Evolutionary conservation across 768 basidiomycete species (phyloP).

Genomic region (Pisolithus orientalis): DNA sequence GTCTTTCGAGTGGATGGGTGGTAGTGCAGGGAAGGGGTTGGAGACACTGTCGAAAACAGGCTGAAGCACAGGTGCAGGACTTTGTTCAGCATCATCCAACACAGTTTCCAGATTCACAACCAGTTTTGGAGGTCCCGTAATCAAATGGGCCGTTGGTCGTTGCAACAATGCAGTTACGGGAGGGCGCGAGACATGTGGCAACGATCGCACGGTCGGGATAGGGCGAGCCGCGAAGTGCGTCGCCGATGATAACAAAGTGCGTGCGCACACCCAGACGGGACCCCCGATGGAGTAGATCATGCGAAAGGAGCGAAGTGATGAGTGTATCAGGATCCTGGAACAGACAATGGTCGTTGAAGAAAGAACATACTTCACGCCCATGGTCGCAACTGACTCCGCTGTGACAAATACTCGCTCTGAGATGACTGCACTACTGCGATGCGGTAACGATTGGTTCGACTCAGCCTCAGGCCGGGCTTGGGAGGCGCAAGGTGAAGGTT

Average conservation of each 20-base stretch:
- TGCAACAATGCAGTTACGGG: too few relatives aligned
- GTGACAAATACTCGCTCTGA: background rate
- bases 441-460: too few relatives aligned
- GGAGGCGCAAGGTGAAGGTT: too few relatives aligned
- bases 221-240: background rate
- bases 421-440: too few relatives aligned
- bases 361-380: background rate
- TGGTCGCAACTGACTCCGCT: background rate
- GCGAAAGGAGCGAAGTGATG: background rate
- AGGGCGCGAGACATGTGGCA: too few relatives aligned
- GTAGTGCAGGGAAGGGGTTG: constrained; percentile 47
- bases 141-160: too few relatives aligned
- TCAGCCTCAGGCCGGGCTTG: too few relatives aligned
- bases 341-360: background rate
- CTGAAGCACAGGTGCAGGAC: constrained; percentile 2
- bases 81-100: background rate
- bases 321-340: background rate
- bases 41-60: constrained; percentile 26
- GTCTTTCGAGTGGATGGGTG: constrained; percentile 40
- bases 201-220: too few relatives aligned
- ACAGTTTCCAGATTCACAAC: background rate
- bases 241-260: background rate
- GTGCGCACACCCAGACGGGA: background rate
- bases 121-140: too few relatives aligned
- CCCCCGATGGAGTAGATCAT: background rate